Evolutionary conservation across 257 asterid genomes (phyloP).

Genomic region (Verbena officinalis): DNA sequence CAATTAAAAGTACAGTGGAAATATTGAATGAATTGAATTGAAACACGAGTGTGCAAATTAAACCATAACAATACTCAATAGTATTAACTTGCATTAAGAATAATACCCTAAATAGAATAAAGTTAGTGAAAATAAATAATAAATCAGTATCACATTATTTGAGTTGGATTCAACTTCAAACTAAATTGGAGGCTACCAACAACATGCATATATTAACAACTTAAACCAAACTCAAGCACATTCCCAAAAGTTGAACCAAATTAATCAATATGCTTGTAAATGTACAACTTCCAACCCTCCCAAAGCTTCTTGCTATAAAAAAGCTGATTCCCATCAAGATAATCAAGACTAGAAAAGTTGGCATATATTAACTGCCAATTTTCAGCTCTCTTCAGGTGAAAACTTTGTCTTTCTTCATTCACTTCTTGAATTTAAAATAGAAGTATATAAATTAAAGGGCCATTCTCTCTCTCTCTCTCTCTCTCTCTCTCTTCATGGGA

Average conservation of each 20-base stretch:
- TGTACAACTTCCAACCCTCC: too few relatives aligned
- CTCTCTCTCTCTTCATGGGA: slow-evolving; percentile 15
- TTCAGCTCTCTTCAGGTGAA: slow-evolving; percentile 23
- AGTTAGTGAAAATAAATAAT: background rate
- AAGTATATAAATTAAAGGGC: background rate
- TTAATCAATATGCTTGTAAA: too few relatives aligned
- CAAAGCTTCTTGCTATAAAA: background rate
- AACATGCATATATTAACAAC: background rate
- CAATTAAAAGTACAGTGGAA: too few relatives aligned
- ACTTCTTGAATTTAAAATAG: background rate
- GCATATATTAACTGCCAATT: background rate
- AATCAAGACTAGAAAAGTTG: background rate
- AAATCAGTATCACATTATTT: background rate
- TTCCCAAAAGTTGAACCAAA: too few relatives aligned
- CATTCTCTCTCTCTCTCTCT: background rate
- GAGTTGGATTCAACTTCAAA: background rate
- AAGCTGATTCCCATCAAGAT: background rate
- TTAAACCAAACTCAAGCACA: background rate
- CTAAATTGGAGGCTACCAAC: background rate
- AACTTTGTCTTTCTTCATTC: background rate
- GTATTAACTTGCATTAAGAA: too few relatives aligned
- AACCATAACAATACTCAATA: too few relatives aligned
- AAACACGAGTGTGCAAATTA: too few relatives aligned
- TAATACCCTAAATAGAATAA: too few relatives aligned
- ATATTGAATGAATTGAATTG: too few relatives aligned